phyloP scores from a whole-genome alignment of 2,329 filamentous ascomycete genomes.

The Aureobasidium melanogenum region DNA sequence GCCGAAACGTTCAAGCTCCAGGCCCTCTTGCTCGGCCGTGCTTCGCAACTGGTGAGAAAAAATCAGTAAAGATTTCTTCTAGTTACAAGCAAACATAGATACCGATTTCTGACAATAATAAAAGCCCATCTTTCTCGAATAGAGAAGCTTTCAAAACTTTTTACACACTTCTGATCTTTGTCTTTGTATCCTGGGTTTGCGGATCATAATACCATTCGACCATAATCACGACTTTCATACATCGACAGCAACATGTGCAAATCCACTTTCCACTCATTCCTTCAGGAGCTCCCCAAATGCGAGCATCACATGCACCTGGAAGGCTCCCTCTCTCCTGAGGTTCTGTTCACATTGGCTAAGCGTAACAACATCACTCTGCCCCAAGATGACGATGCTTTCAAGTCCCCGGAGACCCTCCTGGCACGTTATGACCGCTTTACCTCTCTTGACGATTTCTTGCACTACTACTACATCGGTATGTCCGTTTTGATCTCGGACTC shows the following conservation, averaged over 20 bases:
- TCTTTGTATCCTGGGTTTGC: not conserved
- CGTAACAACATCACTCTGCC: constrained; percentile 56
- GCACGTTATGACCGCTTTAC: constrained; percentile 59
- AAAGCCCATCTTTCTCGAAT: not conserved
- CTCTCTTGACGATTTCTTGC: constrained; percentile 67
- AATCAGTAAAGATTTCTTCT: not conserved
- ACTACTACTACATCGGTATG: constrained; percentile 72
- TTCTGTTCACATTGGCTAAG: constrained; percentile 60
- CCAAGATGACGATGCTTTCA: constrained; percentile 52
- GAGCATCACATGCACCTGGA: constrained; percentile 78
- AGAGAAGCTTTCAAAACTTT: constrained; percentile 1
- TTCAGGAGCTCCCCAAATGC: constrained; percentile 63
- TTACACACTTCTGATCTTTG: not conserved
- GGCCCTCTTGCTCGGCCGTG: constrained; percentile 7
- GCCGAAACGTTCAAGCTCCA: constrained; percentile 3
- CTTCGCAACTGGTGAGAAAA: constrained; percentile 6
- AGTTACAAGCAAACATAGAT: not conserved
- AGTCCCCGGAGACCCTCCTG: constrained; percentile 49
- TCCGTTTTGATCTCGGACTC: constrained; percentile 53
- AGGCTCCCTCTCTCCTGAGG: constrained; percentile 59
- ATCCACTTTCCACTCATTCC: constrained; percentile 47
- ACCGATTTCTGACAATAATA: not conserved
- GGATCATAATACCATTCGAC: not conserved
- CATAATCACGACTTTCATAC: not conserved
- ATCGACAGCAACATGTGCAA: constrained; percentile 35